Evolutionary conservation across 2,329 filamentous ascomycete species (phyloP), one percentile per base, ranked within the genome.

Genomic region (Calonectria montana): DNA sequence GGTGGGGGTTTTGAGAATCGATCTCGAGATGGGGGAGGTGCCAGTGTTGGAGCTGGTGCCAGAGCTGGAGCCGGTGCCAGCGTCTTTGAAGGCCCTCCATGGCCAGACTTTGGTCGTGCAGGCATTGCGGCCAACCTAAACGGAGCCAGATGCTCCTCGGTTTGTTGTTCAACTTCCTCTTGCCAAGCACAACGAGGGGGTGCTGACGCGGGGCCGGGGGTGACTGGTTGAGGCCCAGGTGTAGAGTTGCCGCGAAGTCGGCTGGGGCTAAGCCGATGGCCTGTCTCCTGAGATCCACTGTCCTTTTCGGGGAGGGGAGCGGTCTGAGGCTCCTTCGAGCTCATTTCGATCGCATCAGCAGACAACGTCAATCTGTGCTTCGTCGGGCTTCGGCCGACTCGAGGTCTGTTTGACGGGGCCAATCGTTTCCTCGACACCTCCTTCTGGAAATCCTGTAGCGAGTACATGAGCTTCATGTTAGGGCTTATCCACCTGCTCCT

Each of bases 391-490:
- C 89, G 85, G 57, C 88, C 89, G 23, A 83, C 83, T 41, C 86
- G 85, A 29, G 83, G 86, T 82, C 87, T 84, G 79, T 88, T 81
- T 75, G 89, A 83, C 31, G 82, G 84, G 18, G 85, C 82, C 1
- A 84, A 72, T 74, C 84, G 88, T 81, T 86, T 90, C 79, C 87
- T 88, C 1, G 87, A 83, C 3, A 92, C 81, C 61, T 92, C 87
- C 79, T 92, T 92, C 76, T 92, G 91, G 80, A 96, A 96, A 79
- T 96, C 94, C 81, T 96, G 94, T 59, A 97, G 86, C 76, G 94
- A 95, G 87, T 97, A 97, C 88, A 97, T 95, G 76, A 97, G 87
- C 76, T 94, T 94, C 94, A 97, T 97, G 82, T 97, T 97, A 0
- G 94, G 94, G 70, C 94, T 95, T 77, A 97, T 96, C 94, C 94